phyloP scores from a whole-genome alignment of 371 early-diverging fungal species.

The Polyrhizophydium stewartii region DNA sequence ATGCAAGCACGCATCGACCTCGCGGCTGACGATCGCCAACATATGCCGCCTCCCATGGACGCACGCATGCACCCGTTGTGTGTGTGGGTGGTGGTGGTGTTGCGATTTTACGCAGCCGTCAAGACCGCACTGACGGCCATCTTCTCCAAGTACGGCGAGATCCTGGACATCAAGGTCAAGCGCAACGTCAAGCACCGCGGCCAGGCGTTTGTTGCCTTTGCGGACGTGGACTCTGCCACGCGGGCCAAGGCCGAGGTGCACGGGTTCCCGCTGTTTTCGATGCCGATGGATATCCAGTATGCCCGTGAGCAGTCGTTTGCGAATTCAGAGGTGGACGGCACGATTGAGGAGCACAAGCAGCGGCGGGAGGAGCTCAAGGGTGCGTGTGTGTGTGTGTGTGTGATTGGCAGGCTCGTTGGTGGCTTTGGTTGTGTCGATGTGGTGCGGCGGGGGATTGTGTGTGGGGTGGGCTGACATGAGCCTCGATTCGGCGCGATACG shows the following conservation, averaged over 20 bases:
- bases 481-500: too few species aligned
- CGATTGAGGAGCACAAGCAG: slow-evolving; percentile 40
- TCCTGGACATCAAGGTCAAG: slow-evolving; percentile 67
- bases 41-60: neutral
- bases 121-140: slow-evolving; percentile 38
- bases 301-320: slow-evolving; percentile 27
- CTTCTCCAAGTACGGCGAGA: slow-evolving; percentile 53
- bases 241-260: slow-evolving; percentile 52
- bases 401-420: too few species aligned
- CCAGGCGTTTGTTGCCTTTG: slow-evolving; percentile 76
- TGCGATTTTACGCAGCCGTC: neutral
- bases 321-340: slow-evolving; percentile 22
- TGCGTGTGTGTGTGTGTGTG: too few species aligned
- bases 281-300: slow-evolving; percentile 52
- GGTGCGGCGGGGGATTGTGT: too few species aligned
- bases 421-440: too few species aligned
- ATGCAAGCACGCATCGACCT: neutral
- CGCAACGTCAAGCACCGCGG: slow-evolving; percentile 68
- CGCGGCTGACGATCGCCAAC: neutral
- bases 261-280: slow-evolving; percentile 52
- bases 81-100: neutral
- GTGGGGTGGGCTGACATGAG: too few species aligned
- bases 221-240: slow-evolving; percentile 55
- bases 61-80: neutral
- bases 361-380: slow-evolving; percentile 57